Conservation (phyloP, 169 alveolate species). For the Babesia divergens region DNA sequence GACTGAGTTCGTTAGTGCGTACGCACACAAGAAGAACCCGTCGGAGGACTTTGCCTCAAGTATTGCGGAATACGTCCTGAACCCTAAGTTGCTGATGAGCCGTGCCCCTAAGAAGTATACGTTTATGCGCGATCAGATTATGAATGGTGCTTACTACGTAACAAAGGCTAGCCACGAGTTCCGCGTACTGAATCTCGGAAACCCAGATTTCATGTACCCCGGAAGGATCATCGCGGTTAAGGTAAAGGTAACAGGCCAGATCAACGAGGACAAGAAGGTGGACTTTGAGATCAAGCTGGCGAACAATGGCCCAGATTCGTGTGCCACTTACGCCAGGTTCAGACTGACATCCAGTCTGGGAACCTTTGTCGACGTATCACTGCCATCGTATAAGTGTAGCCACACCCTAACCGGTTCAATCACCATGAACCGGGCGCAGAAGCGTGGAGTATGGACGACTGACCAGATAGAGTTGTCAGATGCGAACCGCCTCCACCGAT, state of each 20-base stretch:
- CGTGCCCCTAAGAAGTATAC: slow-evolving; percentile 56
- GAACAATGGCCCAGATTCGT: slow-evolving; percentile 46
- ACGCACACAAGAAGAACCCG: slow-evolving; percentile 78
- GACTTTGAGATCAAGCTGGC: slow-evolving; percentile 47
- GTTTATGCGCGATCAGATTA: slow-evolving; percentile 62
- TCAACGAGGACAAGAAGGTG: slow-evolving; percentile 65
- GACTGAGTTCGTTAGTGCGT: slow-evolving; percentile 71
- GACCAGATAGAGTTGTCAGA: slow-evolving; percentile 53
- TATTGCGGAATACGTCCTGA: slow-evolving; percentile 70
- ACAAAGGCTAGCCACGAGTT: slow-evolving; percentile 71
- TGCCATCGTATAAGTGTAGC: slow-evolving; percentile 28
- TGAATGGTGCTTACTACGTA: slow-evolving; percentile 72
- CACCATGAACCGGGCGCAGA: slow-evolving; percentile 32
- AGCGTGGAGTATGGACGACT: slow-evolving; percentile 70
- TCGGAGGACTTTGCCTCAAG: slow-evolving; percentile 75
- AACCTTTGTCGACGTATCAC: slow-evolving; percentile 64
- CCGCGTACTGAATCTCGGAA: slow-evolving; percentile 73
- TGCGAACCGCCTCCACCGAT: slow-evolving; percentile 36
- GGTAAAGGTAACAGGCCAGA: slow-evolving; percentile 59
- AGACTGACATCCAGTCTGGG: slow-evolving; percentile 66
- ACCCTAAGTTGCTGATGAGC: slow-evolving; percentile 63
- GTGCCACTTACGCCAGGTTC: slow-evolving; percentile 64
- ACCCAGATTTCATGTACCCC: slow-evolving; percentile 70
- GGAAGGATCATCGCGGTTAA: slow-evolving; percentile 64
- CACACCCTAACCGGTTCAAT: slow-evolving; percentile 32